Conservation (phyloP, 306 rosid species). For the Lathyrus tuberosus region DNA sequence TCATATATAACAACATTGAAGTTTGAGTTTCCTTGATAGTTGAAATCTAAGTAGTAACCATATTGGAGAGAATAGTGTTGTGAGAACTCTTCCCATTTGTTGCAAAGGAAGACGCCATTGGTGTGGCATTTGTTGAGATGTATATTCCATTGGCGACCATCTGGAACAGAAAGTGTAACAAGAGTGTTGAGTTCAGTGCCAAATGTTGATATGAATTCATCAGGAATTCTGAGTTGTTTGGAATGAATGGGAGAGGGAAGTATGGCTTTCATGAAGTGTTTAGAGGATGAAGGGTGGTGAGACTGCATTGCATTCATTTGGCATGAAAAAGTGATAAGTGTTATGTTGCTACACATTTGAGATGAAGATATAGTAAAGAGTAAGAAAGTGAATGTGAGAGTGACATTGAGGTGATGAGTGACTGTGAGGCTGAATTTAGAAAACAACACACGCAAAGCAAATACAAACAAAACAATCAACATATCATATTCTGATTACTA, state of each 20-base stretch:
- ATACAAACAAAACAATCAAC: too few species aligned
- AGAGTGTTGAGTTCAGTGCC: slow-evolving; percentile 19
- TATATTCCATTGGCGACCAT: slow-evolving; percentile 32
- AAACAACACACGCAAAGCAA: too few species aligned
- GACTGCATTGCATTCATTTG: neutral
- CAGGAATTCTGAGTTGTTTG: slow-evolving; percentile 29
- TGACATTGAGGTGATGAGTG: too few species aligned
- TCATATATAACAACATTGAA: slow-evolving; percentile 41
- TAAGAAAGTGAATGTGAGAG: too few species aligned
- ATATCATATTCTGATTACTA: too few species aligned
- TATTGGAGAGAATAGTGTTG: slow-evolving; percentile 25
- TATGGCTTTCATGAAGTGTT: slow-evolving; percentile 10
- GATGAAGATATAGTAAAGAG: too few species aligned
- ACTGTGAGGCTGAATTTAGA: too few species aligned
- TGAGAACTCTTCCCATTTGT: slow-evolving; percentile 29
- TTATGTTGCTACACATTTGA: too few species aligned
- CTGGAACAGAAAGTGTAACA: slow-evolving; percentile 28
- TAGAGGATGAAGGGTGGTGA: neutral
- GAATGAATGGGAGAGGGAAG: slow-evolving; percentile 17
- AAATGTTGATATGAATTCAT: slow-evolving; percentile 35
- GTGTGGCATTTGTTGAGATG: slow-evolving; percentile 20
- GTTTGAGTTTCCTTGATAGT: slow-evolving; percentile 36
- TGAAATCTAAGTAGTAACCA: slow-evolving; percentile 34
- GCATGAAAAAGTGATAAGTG: too few species aligned
- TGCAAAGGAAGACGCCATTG: neutral